Base-by-base conservation (phyloP, 257 asterid species). In the Ligustrum vulgare region DNA sequence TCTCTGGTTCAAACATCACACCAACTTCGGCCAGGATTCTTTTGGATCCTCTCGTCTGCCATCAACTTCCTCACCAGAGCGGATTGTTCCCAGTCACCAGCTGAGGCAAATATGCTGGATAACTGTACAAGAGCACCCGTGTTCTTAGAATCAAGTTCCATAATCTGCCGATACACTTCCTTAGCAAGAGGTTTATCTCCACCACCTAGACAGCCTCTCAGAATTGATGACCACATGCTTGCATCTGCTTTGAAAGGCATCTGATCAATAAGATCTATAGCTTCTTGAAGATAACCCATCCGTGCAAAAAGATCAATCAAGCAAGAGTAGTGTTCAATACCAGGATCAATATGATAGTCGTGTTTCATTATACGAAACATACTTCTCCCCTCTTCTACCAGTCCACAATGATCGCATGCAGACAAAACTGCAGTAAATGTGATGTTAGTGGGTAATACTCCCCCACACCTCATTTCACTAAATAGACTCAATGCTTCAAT, bases 381-480 rank as follows among this genome's bases (percentile, higher is more conserved):
- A 4, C 84, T 84, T 76, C 79, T 82, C 8, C 98, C 97, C 78
- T 92, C 98, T 82, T 88, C 89, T 25, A 91, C 84, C n/a, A 94
- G 76, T 41, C 98, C 97, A 83, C 97, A 94, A 81, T 94, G 98
- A 86, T 89, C 87, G 66, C 98, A 94, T 66, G 99, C 98, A 47
- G 96, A 92, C 76, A 94, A 84, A 80, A 94, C 90, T 20, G 93
- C 96, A 31, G 89, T 89, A 80, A 92, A 92, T 60, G 99, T 88
- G 69, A 92, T 80, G 51, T 78, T 80, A 16, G 80, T 79, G 2
- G 99, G 98, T 18, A 16, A 39, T 36, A 92, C 75, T 41, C 85
- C 87, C 2, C 67, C 81, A 16, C 43, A 22, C 73, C 83, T 86
- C 99, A 92, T 91, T 74, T 88, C 90, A 64, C 70, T 75, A 78